Base-by-base conservation (phyloP, 139 green algal species). In the Coelastrella sp. region DNA sequence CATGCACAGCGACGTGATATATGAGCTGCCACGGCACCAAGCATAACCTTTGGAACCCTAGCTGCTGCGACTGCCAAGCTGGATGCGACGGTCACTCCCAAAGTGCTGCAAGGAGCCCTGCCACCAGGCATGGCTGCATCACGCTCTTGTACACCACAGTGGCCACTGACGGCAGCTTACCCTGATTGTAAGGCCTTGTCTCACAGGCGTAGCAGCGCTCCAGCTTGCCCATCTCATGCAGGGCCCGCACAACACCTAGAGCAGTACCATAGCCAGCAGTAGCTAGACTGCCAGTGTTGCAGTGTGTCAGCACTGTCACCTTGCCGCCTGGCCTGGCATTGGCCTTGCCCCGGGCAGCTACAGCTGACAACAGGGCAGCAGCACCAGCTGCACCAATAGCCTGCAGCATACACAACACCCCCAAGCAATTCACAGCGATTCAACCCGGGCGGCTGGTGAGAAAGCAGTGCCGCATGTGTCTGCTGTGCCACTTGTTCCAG, bases 111-210 rank as follows among this genome's bases (percentile, higher is more conserved):
- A 71, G 61, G 0, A 2, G 10, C 32, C 32, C 0, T 2, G 32
- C 32, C 32, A 47, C 32, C 32, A 47, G 32, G 32, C 32, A 47
- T 47, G 61, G 61, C 61, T 71, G 61, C 61, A 71, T 10, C 11
- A 71, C 8, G 2, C 61, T 71, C 0, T 2, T 0, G 0, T 2
- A 71, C 8, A 71, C 61, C 11, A 13, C 61, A 71, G 61, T 32
- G 68, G 17, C 14, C 17, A 71, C 13, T 71, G 64, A 4, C 16
- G 64, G 0, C 64, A 4, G 64, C 64, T 20, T 89, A 95, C 96
- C 97, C 94, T 99, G 98, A 91, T 99, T 99, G 95, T 99, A 99
- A 0, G 98, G 98, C 66, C 98, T 90, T 0, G 98, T 99, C 92
- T 99, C 98, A 4, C 94, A 97, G 87, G 94, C 97, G 90, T 97